phyloP scores from a whole-genome alignment of 371 early-diverging fungal species.

The Rhizopus arrhizus region DNA sequence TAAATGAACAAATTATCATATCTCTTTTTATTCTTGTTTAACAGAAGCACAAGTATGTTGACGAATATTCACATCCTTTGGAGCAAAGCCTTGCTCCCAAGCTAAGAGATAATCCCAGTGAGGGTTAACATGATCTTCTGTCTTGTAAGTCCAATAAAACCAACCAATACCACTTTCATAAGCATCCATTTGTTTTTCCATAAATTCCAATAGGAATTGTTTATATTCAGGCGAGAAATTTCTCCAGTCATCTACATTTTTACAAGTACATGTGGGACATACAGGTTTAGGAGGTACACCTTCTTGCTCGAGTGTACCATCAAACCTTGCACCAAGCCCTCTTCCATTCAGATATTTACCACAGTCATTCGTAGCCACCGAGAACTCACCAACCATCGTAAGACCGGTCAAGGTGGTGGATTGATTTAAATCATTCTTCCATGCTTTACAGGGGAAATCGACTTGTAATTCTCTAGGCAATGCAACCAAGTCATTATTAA shows the following conservation, averaged over 20 bases:
- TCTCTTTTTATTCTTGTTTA: background rate
- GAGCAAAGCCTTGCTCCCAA: constrained; percentile 53
- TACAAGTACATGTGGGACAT: constrained; percentile 55
- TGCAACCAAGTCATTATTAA: constrained; percentile 49
- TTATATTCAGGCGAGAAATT: constrained; percentile 42
- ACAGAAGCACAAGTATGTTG: constrained; percentile 6
- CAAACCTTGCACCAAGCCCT: constrained; percentile 66
- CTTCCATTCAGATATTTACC: constrained; percentile 74
- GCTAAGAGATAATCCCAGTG: constrained; percentile 73
- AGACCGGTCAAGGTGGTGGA: constrained; percentile 43
- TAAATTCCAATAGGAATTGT: constrained; percentile 36
- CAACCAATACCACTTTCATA: constrained; percentile 61
- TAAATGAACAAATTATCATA: background rate
- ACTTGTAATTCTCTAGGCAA: constrained; percentile 46
- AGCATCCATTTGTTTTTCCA: constrained; percentile 53
- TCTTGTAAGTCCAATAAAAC: constrained; percentile 85
- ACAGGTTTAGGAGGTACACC: constrained; percentile 18
- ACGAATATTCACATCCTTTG: constrained; percentile 40
- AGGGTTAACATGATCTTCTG: constrained; percentile 64
- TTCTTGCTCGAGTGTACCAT: constrained; percentile 49
- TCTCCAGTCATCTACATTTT: constrained; percentile 44
- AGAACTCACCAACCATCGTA: constrained; percentile 76
- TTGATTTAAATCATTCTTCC: constrained; percentile 33
- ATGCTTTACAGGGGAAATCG: constrained; percentile 51
- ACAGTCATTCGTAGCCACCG: constrained; percentile 76